Base-by-base conservation (phyloP, 805 yeast species). In the Yamadazyma insecticola region DNA sequence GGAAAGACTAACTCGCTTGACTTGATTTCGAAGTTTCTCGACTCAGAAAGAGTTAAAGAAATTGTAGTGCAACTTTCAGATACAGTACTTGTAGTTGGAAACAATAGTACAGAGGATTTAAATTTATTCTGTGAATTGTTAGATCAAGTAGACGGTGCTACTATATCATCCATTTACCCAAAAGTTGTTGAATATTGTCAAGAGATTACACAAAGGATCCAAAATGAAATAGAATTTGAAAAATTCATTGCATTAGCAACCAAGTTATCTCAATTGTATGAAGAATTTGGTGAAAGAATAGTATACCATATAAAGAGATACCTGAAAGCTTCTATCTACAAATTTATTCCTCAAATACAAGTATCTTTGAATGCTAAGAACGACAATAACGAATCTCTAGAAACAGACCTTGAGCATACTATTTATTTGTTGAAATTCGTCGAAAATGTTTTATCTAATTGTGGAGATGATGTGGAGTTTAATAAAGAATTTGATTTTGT, bases 361-460 rank as follows among this genome's bases (percentile, higher is more conserved):
- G 18, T 25, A 1, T 18, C 39, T 5, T 29, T 48, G 4, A 30
- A 35, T 3, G 18, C n/a, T n/a, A n/a, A n/a, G n/a, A n/a, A n/a
- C n/a, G n/a, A n/a, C n/a, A n/a, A n/a, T 19, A 10, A 20, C 13
- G 30, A 13, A 21, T 4, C 17, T 10, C 29, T 30, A 11, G 48
- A 41, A 11, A 10, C 37, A 5, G 36, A 36, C 6, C 26, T 37
- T n/a, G 50, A 43, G 2, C 32, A 37, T 22, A 16, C 51, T 14
- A 12, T 41, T 10, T 33, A 45, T 12, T 32, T 66, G 2, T 45
- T 74, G 12, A 33, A 48, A 11, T 57, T 70, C 25, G 44, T 70
- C 16, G 74, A 71, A 28, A 33, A 41, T 18, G 42, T 62, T 7
- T 65, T 57, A 31, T 47, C 59, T 35, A 39, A 38, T n/a, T n/a